Evolutionary conservation across 2,329 filamentous ascomycete species (phyloP).

Genomic region (Kalmusia sp.): DNA sequence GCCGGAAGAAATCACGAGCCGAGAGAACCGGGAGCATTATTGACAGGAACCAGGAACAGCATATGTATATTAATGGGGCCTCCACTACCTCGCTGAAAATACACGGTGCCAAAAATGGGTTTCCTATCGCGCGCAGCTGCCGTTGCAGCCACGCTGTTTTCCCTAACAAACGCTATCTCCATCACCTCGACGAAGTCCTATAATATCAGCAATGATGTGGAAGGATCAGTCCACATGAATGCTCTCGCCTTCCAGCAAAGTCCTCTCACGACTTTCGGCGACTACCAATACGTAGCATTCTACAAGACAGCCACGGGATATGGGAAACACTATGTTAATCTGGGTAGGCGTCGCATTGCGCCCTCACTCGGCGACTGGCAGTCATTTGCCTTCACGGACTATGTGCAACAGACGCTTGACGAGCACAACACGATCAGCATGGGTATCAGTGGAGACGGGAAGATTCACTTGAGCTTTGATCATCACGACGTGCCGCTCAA

Average conservation of each 20-base stretch:
- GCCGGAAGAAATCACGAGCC: constrained; percentile 3
- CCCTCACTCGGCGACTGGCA: constrained; percentile 51
- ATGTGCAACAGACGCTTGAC: constrained; percentile 58
- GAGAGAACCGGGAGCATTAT: neutral
- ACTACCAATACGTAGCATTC: constrained; percentile 59
- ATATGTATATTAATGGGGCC: neutral
- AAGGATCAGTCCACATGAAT: constrained; percentile 51
- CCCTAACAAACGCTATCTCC: constrained; percentile 29
- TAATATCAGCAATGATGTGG: constrained; percentile 42
- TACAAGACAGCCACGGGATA: constrained; percentile 47
- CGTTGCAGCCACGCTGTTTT: constrained; percentile 18
- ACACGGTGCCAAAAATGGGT: constrained; percentile 20
- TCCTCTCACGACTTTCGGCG: constrained; percentile 54
- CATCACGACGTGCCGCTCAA: constrained; percentile 53
- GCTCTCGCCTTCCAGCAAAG: constrained; percentile 60
- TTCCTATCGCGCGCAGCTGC: constrained; percentile 15
- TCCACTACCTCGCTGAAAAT: neutral
- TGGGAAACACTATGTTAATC: constrained; percentile 50
- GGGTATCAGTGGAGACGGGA: constrained; percentile 60
- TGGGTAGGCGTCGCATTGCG: constrained; percentile 54
- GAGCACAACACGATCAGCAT: constrained; percentile 63
- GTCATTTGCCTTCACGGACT: constrained; percentile 57
- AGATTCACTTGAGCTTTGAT: constrained; percentile 62
- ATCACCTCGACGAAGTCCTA: constrained; percentile 33
- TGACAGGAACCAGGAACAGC: neutral